A percentile compares a stretch with the other conserved stretches of the same genome.
Conservation (phyloP, 352 stramenopile species). For the Phytophthora uliginosa region DNA sequence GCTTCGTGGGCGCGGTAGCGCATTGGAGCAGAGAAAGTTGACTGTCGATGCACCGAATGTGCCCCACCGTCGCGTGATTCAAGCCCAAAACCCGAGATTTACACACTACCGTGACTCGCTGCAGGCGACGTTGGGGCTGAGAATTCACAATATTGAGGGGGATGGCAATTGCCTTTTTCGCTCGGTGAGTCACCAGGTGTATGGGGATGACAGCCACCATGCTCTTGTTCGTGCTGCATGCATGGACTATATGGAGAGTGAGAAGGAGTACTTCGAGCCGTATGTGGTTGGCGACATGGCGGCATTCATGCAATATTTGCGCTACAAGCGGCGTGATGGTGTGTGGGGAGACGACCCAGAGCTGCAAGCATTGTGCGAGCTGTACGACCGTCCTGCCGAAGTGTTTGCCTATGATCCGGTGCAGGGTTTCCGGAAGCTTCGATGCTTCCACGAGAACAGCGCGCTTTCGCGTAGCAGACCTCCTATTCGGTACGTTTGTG, state of each 20-base stretch:
- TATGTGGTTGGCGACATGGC: conserved; percentile 91
- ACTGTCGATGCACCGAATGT: conserved; percentile 49
- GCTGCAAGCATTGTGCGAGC: conserved; percentile 96
- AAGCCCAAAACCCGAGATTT: conserved; percentile 81
- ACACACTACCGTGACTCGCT: conserved; percentile 76
- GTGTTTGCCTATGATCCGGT: conserved; percentile 90
- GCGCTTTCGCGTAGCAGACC: conserved; percentile 64
- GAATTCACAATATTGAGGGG: conserved; percentile 84
- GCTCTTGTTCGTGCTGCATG: conserved; percentile 89
- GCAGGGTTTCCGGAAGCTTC: conserved; percentile 81
- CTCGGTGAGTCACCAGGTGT: conserved; percentile 97
- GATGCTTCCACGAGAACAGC: conserved; percentile 91
- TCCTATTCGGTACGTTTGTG: conserved; percentile 64
- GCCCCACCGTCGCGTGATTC: conserved; percentile 65
- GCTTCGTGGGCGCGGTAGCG: conserved; percentile 31
- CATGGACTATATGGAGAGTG: conserved; percentile 97
- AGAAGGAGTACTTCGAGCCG: conserved; percentile 95
- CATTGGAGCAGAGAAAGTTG: conserved; percentile 58
- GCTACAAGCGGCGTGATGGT: conserved; percentile 89
- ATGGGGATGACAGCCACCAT: conserved; percentile 94
- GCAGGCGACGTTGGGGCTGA: conserved; percentile 43
- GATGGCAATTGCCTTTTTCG: conserved; percentile 99
- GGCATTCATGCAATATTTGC: conserved; percentile 93
- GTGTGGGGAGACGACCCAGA: conserved; percentile 97
- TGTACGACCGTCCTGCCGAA: conserved; percentile 93